Evolutionary conservation across 176 grass and related monocot species (phyloP), one percentile per base, ranked within the genome.

Genomic region (Lolium perenne): DNA sequence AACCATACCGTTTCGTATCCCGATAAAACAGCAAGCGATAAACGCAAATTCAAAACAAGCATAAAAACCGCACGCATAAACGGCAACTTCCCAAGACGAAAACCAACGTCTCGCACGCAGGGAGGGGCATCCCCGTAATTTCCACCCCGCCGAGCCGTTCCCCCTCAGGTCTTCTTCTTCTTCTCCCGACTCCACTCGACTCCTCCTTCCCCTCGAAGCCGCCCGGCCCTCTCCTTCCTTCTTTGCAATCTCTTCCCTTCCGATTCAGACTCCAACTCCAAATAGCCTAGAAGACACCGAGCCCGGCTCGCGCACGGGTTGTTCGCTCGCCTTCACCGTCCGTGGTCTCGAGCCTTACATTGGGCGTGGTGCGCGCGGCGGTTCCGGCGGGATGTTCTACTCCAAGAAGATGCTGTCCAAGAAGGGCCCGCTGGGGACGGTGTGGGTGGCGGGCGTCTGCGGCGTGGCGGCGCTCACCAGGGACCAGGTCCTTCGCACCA

Each of bases 371-470:
- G 20, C 10, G 68, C 38, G 2, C 69, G 70, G 70, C 10, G 43
- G n/a, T 15, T 35, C 32, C 71, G 71, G 45, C 71, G 55, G 71
- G 10, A 99, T 99, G 97, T 83, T 78, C 59, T 87, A 75, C 83
- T 93, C 94, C 14, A 90, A 96, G 49, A 65, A 32, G 17, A 86
- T 97, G 78, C 90, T 99, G 50, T 88, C 74, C n/a, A 81, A 20
- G 78, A 93, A 99, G 56, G 97, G 97, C 15, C 56, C 82, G 38
- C 64, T 99, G 22, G 46, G 76, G 5, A 65, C 85, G 62, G 78
- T 94, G 80, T 99, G 97, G 97, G 78, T 84, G 49, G 89, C 90
- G 18, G 88, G 90, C 6, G 79, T 84, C 81, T 82, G 87, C 74
- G 54, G 82, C 59, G 78, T 87, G 76, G 71, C 81, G 62, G 90